These are phyloP conservation scores for Anthoceros angustus DNA, from an alignment of 225 moss, liverwort and hornwort species.

Conservation along the genomic window DNA sequence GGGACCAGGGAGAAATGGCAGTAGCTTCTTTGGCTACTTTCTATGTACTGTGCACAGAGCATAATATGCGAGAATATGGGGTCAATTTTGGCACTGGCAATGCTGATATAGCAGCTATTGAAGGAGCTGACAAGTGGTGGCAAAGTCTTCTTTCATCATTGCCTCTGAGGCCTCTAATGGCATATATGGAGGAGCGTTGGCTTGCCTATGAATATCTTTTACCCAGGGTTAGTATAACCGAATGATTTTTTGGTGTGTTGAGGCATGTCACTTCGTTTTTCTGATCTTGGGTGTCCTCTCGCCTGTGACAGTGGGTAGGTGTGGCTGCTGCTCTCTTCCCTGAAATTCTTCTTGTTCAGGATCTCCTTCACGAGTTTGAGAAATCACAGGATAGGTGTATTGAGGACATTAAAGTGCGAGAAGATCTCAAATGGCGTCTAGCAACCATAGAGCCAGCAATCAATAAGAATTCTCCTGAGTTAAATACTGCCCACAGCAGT, in stretches of 20 bases:
- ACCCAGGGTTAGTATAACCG: conserved; percentile 49
- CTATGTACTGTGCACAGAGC: conserved; percentile 35
- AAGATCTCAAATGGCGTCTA: conserved; percentile 18
- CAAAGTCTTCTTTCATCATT: conserved; percentile 55
- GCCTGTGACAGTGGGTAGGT: conserved; percentile 57
- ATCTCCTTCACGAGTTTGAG: conserved; percentile 52
- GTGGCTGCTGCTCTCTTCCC: conserved; percentile 65
- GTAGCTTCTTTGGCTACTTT: neutral
- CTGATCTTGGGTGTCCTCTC: neutral
- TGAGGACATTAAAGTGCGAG: conserved; percentile 38
- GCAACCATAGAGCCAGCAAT: neutral
- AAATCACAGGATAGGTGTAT: conserved; percentile 21
- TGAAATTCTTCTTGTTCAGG: conserved; percentile 52
- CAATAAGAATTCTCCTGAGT: neutral
- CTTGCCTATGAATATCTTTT: conserved; percentile 70
- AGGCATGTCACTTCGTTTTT: neutral
- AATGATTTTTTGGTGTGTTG: too few relatives aligned
- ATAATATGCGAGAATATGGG: conserved; percentile 48
- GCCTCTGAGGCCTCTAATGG: conserved; percentile 60
- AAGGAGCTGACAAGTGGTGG: conserved; percentile 50
- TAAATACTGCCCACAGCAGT: neutral
- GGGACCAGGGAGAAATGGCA: neutral
- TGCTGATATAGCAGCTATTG: conserved; percentile 22
- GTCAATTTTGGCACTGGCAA: conserved; percentile 44
- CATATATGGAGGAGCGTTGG: conserved; percentile 82